Percentiles rank a stretch among this genome's conserved stretches.
phyloP scores from a whole-genome alignment of 805 yeast species.

The Limtongia smithiae region DNA sequence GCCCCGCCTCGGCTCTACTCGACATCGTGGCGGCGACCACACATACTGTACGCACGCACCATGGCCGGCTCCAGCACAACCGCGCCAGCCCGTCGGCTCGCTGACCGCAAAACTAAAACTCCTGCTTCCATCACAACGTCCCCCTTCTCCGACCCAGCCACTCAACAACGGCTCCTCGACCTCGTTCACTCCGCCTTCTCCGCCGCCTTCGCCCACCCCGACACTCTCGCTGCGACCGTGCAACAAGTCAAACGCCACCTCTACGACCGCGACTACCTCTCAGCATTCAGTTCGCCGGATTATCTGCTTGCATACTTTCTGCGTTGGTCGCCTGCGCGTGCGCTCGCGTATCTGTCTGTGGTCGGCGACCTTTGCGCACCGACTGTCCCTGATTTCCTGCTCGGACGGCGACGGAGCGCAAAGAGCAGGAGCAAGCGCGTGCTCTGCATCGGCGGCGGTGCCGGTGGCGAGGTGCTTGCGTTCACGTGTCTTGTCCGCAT shows the following conservation, averaged over 20 bases:
- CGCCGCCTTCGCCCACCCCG: conserved; percentile 15
- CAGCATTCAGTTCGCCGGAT: conserved; percentile 56
- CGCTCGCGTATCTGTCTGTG: conserved; percentile 67
- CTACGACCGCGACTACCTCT: conserved; percentile 63
- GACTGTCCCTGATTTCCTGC: conserved; percentile 2
- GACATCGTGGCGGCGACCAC: no score
- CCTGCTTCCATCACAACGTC: no score
- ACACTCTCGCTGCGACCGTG: conserved; percentile 33
- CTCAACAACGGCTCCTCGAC: conserved; percentile 14
- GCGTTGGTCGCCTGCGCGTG: conserved; percentile 83
- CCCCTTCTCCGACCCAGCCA: not conserved
- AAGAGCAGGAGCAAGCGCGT: conserved; percentile 35
- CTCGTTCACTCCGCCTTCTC: conserved; percentile 18
- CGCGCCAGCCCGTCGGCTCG: no score
- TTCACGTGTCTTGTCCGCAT: conserved; percentile 54
- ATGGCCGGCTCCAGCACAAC: no score
- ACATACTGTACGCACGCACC: no score
- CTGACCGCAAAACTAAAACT: no score
- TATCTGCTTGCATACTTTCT: conserved; percentile 74
- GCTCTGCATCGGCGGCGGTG: conserved; percentile 83
- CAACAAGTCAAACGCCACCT: conserved; percentile 69
- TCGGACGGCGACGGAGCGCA: not conserved
- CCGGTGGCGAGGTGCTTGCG: conserved; percentile 74
- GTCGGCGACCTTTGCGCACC: conserved; percentile 43
- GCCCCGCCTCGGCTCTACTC: no score